Conservation (phyloP, 352 stramenopile genomes). For the Phytophthora cactorum region DNA sequence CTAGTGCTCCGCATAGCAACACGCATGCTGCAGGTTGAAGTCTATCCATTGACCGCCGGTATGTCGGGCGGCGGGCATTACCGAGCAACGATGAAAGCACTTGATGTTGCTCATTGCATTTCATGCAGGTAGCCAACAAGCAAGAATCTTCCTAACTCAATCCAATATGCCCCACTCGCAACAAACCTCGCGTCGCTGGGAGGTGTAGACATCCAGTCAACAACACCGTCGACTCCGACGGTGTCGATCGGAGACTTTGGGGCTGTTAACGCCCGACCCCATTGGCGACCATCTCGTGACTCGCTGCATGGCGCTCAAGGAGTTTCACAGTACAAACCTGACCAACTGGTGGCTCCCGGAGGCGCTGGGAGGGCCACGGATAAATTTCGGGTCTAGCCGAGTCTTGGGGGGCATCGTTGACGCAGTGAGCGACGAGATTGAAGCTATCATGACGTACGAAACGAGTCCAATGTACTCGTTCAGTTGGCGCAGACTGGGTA, state of each 20-base stretch:
- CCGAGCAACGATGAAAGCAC: not conserved
- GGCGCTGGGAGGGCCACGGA: constrained; percentile 3
- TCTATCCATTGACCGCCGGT: constrained; percentile 26
- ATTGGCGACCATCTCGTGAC: constrained; percentile 38
- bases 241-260: constrained; percentile 2
- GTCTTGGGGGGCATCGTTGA: constrained; percentile 23
- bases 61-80: not conserved
- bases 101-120: constrained; percentile 13
- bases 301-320: constrained; percentile 28
- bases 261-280: constrained; percentile 28
- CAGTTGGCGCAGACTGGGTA: constrained; percentile 37
- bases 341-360: constrained; percentile 20
- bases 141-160: not conserved
- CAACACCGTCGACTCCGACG: constrained; percentile 18
- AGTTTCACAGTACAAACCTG: constrained; percentile 21
- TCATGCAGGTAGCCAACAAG: constrained; percentile 2
- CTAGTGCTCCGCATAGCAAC: constrained; percentile 11
- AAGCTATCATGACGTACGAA: constrained; percentile 29
- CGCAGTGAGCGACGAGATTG: constrained; percentile 25
- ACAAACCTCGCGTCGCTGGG: constrained; percentile 23
- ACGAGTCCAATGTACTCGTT: constrained; percentile 22
- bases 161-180: constrained; percentile 14
- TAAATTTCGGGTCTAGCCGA: constrained; percentile 23
- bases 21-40: constrained; percentile 15
- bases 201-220: constrained; percentile 19